Evolutionary conservation across 495 filamentous ascomycete species (phyloP).

Genomic region (Beverwykella pulmonaria): DNA sequence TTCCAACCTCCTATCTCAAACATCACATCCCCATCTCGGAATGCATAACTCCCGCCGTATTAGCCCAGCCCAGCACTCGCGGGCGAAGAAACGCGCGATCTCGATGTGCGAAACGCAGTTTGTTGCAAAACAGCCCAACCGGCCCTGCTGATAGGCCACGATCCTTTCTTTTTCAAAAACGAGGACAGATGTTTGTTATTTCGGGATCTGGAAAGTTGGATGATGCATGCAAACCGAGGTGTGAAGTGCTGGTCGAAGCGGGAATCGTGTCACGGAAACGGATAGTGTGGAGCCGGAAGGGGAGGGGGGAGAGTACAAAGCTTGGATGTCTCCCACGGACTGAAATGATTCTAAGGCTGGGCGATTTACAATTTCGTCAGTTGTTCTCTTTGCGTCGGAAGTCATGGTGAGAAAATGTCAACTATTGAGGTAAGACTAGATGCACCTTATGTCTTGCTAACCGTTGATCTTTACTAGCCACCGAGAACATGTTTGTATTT

Average conservation of each 20-base stretch:
- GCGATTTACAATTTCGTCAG: background rate
- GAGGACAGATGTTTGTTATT: background rate
- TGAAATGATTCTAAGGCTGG: background rate
- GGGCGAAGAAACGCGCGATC: conserved; percentile 4
- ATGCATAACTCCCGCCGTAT: background rate
- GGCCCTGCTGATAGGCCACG: background rate
- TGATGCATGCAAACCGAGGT: background rate
- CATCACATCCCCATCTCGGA: background rate
- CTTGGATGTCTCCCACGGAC: background rate
- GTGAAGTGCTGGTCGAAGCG: background rate
- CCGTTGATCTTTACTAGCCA: too few relatives aligned
- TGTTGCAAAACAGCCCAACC: conserved; percentile 32
- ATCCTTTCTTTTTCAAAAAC: background rate
- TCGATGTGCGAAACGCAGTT: conserved; percentile 24
- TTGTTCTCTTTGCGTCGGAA: background rate
- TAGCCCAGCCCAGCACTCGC: background rate
- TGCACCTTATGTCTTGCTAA: too few relatives aligned
- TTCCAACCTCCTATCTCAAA: background rate
- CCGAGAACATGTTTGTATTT: too few relatives aligned
- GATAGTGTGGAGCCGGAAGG: background rate
- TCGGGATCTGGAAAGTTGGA: background rate
- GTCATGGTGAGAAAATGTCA: too few relatives aligned
- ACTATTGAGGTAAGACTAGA: too few relatives aligned
- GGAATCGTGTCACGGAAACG: background rate
- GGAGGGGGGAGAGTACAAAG: background rate